Base-by-base conservation (phyloP, 2,329 filamentous ascomycete genomes). In the Truncatella angustata region DNA sequence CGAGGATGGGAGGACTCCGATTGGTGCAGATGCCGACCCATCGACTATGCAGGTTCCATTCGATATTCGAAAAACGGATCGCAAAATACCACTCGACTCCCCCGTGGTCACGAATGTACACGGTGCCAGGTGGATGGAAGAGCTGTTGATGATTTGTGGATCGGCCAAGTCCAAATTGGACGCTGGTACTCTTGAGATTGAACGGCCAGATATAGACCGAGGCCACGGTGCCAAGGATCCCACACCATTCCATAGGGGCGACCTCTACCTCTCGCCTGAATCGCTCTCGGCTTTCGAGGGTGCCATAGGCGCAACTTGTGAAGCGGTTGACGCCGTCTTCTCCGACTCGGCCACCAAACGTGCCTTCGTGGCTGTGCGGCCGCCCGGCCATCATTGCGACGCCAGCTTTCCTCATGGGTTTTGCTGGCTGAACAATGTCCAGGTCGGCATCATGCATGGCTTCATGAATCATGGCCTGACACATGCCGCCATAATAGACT, bases 351-450 rank as follows among this genome's bases (percentile, higher is more conserved):
- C 84, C 5, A 86, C 87, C 20, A 84, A 81, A 42, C 84, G 91
- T 51, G 91, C 92, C 0, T 99, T 99, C 67, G 91, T 97, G 46
- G 92, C 88, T 24, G 88, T 97, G 46, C 85, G 94, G 28, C 94
- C 94, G 4, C 94, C 94, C 0, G 94, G 94, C 1, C 94, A 99
- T 66, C 94, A 99, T 66, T 99, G 94, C 71, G 96, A 93, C 2
- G 84, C 90, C 4, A 84, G 88, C 46, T 87, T 88, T 61, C 94
- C 94, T 0, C 97, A 93, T 2, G 94, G 94, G 0, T 99, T 99
- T 66, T 99, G 94, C 73, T 99, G 94, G 93, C 74, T 99, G 47
- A 99, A 99, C 70, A 99, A 99, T 66, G 91, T 99, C 1, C 93
- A 97, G 65, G 90, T 99, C 20, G 94, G 93, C 0, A 96, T 99